These are phyloP conservation scores for Candida taoyuanica DNA, from an alignment of 805 yeast species.

Conservation along the genomic window DNA sequence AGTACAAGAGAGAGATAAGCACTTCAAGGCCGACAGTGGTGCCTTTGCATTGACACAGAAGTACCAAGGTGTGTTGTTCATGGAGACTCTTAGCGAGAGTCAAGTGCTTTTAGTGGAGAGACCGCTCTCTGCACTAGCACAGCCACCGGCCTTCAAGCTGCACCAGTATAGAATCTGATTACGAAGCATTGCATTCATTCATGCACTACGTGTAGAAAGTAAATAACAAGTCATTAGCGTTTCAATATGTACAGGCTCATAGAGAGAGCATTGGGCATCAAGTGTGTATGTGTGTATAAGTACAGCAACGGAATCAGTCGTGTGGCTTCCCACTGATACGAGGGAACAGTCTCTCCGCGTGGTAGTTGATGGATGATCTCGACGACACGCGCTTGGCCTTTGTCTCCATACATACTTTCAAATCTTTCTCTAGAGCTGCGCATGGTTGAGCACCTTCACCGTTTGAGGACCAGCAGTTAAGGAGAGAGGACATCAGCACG, in stretches of 20 bases:
- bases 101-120: conserved; percentile 67
- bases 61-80: conserved; percentile 66
- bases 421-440: conserved; percentile 56
- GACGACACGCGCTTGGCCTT: conserved; percentile 26
- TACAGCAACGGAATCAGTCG: conserved; percentile 28
- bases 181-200: no score
- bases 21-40: conserved; percentile 24
- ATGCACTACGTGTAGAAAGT: neutral
- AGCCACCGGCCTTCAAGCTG: conserved; percentile 61
- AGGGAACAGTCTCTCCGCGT: conserved; percentile 46
- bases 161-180: conserved; percentile 47
- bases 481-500: conserved; percentile 75
- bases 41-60: conserved; percentile 75
- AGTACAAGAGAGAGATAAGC: conserved; percentile 23
- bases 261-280: neutral
- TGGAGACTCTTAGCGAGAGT: conserved; percentile 29
- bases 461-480: conserved; percentile 95
- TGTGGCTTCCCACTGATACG: conserved; percentile 47
- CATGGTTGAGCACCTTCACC: conserved; percentile 78
- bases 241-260: conserved; percentile 2
- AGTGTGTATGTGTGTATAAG: neutral
- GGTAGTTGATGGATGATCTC: conserved; percentile 46
- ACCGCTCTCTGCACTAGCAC: conserved; percentile 54
- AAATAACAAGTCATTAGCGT: conserved; percentile 6
- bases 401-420: conserved; percentile 67